Evolutionary conservation across 805 yeast genomes (phyloP).

Genomic region (Saccharomyces eubayanus): DNA sequence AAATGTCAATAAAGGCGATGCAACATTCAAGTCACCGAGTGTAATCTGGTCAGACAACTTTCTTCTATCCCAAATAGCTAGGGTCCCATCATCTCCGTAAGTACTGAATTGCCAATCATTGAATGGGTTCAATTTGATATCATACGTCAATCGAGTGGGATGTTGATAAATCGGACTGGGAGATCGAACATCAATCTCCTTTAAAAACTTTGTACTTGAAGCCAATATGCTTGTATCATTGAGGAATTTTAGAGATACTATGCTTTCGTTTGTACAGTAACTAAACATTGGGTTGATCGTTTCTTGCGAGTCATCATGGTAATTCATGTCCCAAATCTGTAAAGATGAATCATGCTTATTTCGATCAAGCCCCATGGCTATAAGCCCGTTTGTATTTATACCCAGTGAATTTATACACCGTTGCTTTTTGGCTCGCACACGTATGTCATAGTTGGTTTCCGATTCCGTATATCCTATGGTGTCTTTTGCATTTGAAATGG

Average conservation of each 20-base stretch:
- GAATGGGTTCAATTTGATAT: slow-evolving; percentile 61
- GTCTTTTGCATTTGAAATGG: slow-evolving; percentile 5
- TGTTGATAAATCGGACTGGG: slow-evolving; percentile 62
- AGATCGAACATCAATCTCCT: slow-evolving; percentile 68
- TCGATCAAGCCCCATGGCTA: slow-evolving; percentile 75
- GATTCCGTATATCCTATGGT: slow-evolving; percentile 10
- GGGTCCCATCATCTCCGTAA: slow-evolving; percentile 73
- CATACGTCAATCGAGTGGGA: slow-evolving; percentile 64
- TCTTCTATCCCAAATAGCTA: slow-evolving; percentile 77
- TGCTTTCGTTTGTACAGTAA: slow-evolving; percentile 64
- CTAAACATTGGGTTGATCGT: slow-evolving; percentile 47
- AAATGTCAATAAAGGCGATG: slow-evolving; percentile 52
- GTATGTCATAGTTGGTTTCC: slow-evolving; percentile 12
- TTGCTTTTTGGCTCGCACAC: slow-evolving; percentile 51
- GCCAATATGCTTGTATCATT: slow-evolving; percentile 55
- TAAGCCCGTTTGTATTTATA: slow-evolving; percentile 53
- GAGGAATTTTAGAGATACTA: slow-evolving; percentile 59
- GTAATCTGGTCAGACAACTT: slow-evolving; percentile 34
- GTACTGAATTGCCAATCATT: slow-evolving; percentile 62
- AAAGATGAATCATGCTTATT: slow-evolving; percentile 68
- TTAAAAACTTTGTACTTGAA: slow-evolving; percentile 66
- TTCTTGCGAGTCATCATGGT: slow-evolving; percentile 46
- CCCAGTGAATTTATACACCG: slow-evolving; percentile 71
- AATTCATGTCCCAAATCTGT: slow-evolving; percentile 71
- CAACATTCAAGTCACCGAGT: slow-evolving; percentile 29